These are phyloP conservation scores for Aristolochia contorta DNA, from an alignment of 164 flowering plant genomes.

Conservation along the genomic window DNA sequence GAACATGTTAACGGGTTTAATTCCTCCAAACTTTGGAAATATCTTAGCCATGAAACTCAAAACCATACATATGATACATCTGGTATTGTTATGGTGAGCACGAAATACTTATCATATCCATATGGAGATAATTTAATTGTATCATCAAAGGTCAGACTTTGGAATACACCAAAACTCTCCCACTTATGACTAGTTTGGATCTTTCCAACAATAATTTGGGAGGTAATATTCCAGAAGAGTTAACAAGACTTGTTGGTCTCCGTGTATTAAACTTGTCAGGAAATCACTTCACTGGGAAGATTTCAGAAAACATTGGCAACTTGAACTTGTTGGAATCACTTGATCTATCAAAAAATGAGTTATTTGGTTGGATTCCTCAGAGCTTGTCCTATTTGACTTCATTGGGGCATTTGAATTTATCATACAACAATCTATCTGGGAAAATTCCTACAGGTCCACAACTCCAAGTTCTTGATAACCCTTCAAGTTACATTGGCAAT, in stretches of 20 bases:
- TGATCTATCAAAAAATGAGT: neutral
- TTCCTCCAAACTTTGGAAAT: conserved; percentile 1
- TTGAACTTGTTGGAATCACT: neutral
- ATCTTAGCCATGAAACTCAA: neutral
- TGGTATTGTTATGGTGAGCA: too few relatives aligned
- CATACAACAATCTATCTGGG: neutral
- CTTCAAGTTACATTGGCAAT: neutral
- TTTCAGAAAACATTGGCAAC: neutral
- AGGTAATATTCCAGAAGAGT: too few relatives aligned
- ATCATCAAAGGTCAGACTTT: too few relatives aligned
- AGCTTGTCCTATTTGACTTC: neutral
- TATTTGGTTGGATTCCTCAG: neutral
- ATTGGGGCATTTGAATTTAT: neutral
- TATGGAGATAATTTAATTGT: neutral
- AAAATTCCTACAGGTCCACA: neutral
- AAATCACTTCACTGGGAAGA: neutral
- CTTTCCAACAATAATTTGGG: too few relatives aligned
- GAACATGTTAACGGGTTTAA: neutral
- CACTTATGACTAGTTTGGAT: too few relatives aligned
- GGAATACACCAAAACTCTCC: too few relatives aligned
- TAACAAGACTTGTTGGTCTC: neutral
- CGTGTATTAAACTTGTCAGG: neutral
- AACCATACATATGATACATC: too few relatives aligned
- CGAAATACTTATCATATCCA: too few relatives aligned
- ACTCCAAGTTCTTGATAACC: neutral